phyloP scores from a whole-genome alignment of 2,329 filamentous ascomycete genomes.

The Sporothrix phasma region DNA sequence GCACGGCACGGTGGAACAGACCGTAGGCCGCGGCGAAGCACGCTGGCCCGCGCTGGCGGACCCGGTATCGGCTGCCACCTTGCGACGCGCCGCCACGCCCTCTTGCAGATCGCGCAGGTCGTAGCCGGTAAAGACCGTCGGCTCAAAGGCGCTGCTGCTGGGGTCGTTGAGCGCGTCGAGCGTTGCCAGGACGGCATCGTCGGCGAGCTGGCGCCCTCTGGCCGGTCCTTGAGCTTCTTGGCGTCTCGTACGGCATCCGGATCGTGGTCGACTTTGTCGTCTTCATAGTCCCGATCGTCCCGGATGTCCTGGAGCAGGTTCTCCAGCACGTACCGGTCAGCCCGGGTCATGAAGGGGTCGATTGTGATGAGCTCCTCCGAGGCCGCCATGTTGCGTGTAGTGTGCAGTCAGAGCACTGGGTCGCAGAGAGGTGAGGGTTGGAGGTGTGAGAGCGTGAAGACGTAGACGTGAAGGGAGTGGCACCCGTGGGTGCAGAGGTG shows the following conservation, averaged over 20 bases:
- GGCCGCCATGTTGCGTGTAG: not conserved
- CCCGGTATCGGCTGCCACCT: slow-evolving; percentile 5
- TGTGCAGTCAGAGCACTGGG: too few species aligned
- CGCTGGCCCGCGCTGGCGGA: slow-evolving; percentile 1
- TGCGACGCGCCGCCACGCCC: slow-evolving; percentile 18
- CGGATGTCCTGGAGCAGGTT: slow-evolving; percentile 32
- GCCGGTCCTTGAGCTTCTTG: slow-evolving; percentile 2
- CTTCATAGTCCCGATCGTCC: slow-evolving; percentile 18
- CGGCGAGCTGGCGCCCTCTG: slow-evolving; percentile 10
- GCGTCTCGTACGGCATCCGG: slow-evolving; percentile 10
- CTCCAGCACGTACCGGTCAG: slow-evolving; percentile 32
- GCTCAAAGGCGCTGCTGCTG: slow-evolving; percentile 32
- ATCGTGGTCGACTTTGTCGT: slow-evolving; percentile 14
- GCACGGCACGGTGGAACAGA: slow-evolving; percentile 40
- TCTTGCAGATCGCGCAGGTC: slow-evolving; percentile 32
- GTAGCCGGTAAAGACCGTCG: slow-evolving; percentile 34
- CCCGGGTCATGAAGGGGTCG: slow-evolving; percentile 32
- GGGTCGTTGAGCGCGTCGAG: slow-evolving; percentile 36
- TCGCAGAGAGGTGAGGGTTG: too few species aligned
- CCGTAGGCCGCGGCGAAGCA: slow-evolving; percentile 30
- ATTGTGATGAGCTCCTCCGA: slow-evolving; percentile 25
- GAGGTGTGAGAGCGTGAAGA: not conserved
- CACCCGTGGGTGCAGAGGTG: not conserved
- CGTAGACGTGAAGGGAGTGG: not conserved
- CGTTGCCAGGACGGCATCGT: slow-evolving; percentile 26